phyloP scores from a whole-genome alignment of 1,139 yeast genomes.

The Hyphopichia fennica region DNA sequence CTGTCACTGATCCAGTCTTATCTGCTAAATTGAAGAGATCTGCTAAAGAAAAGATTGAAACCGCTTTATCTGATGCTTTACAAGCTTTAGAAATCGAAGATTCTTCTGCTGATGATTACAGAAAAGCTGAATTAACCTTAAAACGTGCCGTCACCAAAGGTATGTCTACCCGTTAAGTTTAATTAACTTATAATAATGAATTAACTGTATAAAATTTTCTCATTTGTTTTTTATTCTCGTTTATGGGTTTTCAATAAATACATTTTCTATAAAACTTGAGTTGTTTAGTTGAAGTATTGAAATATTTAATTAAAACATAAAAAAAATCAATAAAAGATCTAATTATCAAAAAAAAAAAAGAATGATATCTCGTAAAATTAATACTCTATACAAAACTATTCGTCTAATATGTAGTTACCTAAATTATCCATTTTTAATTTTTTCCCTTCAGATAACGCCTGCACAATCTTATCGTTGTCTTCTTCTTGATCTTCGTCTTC shows the following conservation, averaged over 20 bases:
- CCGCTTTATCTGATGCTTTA: conserved; percentile 97
- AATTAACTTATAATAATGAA: conserved; percentile 9
- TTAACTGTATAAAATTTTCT: conserved; percentile 20
- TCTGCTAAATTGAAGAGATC: conserved; percentile 98
- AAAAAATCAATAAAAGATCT: conserved; percentile 1
- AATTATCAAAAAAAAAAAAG: background rate
- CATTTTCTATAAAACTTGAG: conserved; percentile 5
- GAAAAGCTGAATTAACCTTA: conserved; percentile 99
- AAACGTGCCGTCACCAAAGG: conserved; percentile 99
- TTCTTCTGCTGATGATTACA: conserved; percentile 91
- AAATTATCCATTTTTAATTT: conserved; percentile 74
- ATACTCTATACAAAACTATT: conserved; percentile 11
- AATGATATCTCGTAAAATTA: background rate
- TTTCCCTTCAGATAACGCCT: conserved; percentile 63
- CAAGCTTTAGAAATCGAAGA: conserved; percentile 98
- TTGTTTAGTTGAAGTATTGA: conserved; percentile 1
- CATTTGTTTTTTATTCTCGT: conserved; percentile 14
- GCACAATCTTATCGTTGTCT: conserved; percentile 72
- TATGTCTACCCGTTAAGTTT: conserved; percentile 91
- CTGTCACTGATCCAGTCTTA: conserved; percentile 97
- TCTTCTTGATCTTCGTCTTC: conserved; percentile 37
- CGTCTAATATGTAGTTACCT: conserved; percentile 74
- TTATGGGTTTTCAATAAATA: conserved; percentile 19
- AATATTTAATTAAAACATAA: background rate
- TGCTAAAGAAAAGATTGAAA: conserved; percentile 96